Evolutionary conservation across 1,284 basidiomycete genomes (phyloP).

Genomic region (Mycosarcoma mackinlayi): DNA sequence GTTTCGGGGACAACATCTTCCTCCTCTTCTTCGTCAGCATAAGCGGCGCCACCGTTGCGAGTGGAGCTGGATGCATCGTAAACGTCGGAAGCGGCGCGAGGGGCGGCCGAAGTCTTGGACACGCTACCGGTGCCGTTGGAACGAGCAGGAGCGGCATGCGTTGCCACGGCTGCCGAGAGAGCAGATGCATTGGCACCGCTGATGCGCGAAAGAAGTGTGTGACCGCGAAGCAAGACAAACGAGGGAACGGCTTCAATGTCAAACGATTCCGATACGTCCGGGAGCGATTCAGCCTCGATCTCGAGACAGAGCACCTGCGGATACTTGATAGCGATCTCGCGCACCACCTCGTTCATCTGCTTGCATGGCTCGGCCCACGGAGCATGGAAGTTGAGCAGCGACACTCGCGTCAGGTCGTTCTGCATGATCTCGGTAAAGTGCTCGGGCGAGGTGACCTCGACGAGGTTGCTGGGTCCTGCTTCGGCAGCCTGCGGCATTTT

Average conservation of each 20-base stretch:
- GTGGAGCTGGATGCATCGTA: constrained; percentile 45
- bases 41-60: constrained; percentile 18
- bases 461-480: constrained; percentile 49
- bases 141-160: constrained; percentile 69
- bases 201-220: constrained; percentile 84
- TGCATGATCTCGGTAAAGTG: constrained; percentile 62
- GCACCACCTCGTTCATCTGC: constrained; percentile 66
- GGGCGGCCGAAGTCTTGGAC: constrained; percentile 53
- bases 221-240: constrained; percentile 86
- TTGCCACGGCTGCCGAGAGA: constrained; percentile 76
- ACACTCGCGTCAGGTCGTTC: constrained; percentile 61
- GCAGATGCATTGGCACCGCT: constrained; percentile 82
- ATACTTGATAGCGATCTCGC: constrained; percentile 77
- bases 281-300: constrained; percentile 89
- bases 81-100: constrained; percentile 50
- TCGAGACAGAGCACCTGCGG: constrained; percentile 80
- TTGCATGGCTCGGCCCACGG: constrained; percentile 68
- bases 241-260: constrained; percentile 90
- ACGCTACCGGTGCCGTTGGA: constrained; percentile 56
- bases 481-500: constrained; percentile 16
- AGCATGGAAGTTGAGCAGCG: constrained; percentile 68
- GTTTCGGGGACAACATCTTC: constrained; percentile 71
- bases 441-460: constrained; percentile 65
- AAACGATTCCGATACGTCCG: constrained; percentile 93
- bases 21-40: constrained; percentile 41